Conservation (phyloP, 1,139 yeast species). For the Pichia sp. region DNA sequence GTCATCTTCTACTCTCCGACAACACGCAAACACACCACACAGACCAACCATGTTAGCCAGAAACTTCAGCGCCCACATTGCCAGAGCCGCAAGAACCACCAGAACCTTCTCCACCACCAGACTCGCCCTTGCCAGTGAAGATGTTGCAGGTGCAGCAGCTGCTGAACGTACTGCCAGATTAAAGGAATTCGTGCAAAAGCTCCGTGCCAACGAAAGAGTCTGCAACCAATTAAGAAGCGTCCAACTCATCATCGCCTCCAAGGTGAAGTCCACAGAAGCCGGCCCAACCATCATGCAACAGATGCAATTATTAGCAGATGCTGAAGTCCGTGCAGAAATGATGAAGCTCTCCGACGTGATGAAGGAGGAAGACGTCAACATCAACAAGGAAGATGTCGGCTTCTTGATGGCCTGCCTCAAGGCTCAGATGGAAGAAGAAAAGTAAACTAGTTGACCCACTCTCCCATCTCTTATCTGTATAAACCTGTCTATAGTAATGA, state of each 20-base stretch:
- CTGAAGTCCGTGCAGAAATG: slow-evolving; percentile 17
- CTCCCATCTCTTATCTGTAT: too few relatives aligned
- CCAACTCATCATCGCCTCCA: slow-evolving; percentile 15
- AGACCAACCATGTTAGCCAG: background rate
- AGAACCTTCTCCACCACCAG: background rate
- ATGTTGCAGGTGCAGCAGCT: slow-evolving; percentile 7
- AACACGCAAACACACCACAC: too few relatives aligned
- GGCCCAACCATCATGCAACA: slow-evolving; percentile 16
- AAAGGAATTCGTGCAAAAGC: slow-evolving; percentile 7
- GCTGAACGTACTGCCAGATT: slow-evolving; percentile 13
- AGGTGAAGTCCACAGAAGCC: slow-evolving; percentile 6
- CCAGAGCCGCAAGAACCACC: background rate
- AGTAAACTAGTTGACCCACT: too few relatives aligned
- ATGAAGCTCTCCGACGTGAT: slow-evolving; percentile 15
- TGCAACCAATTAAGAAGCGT: slow-evolving; percentile 13
- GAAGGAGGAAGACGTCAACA: slow-evolving; percentile 14
- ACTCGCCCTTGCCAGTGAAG: slow-evolving; percentile 6
- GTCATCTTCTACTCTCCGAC: background rate
- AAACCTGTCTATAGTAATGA: background rate
- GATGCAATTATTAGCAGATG: slow-evolving; percentile 9
- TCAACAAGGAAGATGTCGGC: slow-evolving; percentile 18
- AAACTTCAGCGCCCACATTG: background rate
- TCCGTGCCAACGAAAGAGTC: slow-evolving; percentile 10
- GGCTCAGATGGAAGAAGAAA: slow-evolving; percentile 13
- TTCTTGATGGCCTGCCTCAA: slow-evolving; percentile 16